These are phyloP conservation scores for Penicillium psychrosexuale DNA, from an alignment of 2,329 filamentous ascomycete species.

Conservation along the genomic window DNA sequence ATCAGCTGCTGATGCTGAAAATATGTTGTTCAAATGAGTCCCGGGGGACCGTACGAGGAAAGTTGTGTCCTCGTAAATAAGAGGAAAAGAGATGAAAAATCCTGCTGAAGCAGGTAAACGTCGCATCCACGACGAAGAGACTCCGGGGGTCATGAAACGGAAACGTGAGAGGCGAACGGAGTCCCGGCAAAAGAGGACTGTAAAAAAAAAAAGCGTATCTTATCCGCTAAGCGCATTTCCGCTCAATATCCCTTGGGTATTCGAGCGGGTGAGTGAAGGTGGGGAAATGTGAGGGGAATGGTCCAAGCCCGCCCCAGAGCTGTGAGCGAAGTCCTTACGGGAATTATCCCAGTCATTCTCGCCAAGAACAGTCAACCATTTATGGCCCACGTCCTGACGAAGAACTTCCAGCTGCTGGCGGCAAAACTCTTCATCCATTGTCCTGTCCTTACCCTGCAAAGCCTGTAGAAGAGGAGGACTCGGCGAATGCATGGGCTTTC, in stretches of 20 bases:
- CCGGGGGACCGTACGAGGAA: not conserved
- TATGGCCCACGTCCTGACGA: conserved; percentile 78
- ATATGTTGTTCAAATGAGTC: conserved; percentile 11
- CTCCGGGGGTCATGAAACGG: not conserved
- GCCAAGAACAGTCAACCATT: conserved; percentile 80
- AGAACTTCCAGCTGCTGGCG: conserved; percentile 83
- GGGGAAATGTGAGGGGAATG: conserved; percentile 32
- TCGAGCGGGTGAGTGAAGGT: conserved; percentile 34
- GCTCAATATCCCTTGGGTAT: conserved; percentile 42
- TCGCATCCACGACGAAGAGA: not conserved
- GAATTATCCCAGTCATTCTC: conserved; percentile 62
- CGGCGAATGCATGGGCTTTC: conserved; percentile 18
- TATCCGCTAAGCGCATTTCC: conserved; percentile 39
- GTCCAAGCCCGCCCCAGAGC: conserved; percentile 32
- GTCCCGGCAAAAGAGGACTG: not conserved
- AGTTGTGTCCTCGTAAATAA: not conserved
- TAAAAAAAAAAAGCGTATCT: conserved; percentile 1
- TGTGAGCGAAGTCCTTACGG: conserved; percentile 31
- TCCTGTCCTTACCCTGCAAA: conserved; percentile 31
- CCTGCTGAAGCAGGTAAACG: not conserved
- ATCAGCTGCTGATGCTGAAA: conserved; percentile 10
- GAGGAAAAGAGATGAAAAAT: not conserved
- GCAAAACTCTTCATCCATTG: conserved; percentile 69
- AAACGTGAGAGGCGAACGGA: not conserved
- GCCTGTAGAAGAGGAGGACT: conserved; percentile 25